These are phyloP conservation scores for Graphium sp. DNA, from an alignment of 2,329 filamentous ascomycete species.

Conservation along the genomic window DNA sequence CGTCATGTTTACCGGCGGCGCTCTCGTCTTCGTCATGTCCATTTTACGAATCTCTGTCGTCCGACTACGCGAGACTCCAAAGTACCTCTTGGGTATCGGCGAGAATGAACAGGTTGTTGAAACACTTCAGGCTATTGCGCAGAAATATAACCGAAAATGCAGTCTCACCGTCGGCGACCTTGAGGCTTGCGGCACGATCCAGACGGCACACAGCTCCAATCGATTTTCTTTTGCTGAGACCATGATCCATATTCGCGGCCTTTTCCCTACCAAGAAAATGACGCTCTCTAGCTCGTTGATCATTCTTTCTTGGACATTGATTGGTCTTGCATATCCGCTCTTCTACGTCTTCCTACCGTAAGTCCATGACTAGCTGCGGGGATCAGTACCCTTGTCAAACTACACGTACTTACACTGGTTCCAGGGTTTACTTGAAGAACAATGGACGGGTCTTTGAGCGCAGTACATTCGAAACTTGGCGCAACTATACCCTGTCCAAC, in stretches of 20 bases:
- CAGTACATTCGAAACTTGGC: conserved; percentile 43
- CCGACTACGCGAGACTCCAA: conserved; percentile 27
- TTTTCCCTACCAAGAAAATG: conserved; percentile 46
- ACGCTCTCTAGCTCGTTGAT: conserved; percentile 45
- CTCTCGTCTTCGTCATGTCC: conserved; percentile 23
- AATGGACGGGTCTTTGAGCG: conserved; percentile 39
- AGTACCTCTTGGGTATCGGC: conserved; percentile 24
- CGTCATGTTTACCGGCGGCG: conserved; percentile 24
- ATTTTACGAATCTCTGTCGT: conserved; percentile 27
- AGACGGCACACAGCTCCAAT: conserved; percentile 15
- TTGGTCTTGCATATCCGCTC: conserved; percentile 57
- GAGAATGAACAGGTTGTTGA: conserved; percentile 27
- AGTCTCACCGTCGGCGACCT: conserved; percentile 19
- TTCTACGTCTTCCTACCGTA: conserved; percentile 59
- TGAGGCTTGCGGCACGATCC: conserved; percentile 22
- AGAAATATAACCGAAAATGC: conserved; percentile 16
- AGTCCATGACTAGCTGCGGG: conserved; percentile 7
- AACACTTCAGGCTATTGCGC: conserved; percentile 26
- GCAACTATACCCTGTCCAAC: conserved; percentile 57
- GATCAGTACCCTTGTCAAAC: conserved; percentile 4
- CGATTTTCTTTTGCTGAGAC: conserved; percentile 15
- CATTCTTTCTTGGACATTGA: conserved; percentile 52
- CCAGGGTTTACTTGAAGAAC: conserved; percentile 36
- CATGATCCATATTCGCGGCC: conserved; percentile 39
- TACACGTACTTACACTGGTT: neutral